A percentile compares a stretch with the other conserved stretches of the same genome.
phyloP scores from a whole-genome alignment of 345 rosid species.

The Erucastrum elatum region DNA sequence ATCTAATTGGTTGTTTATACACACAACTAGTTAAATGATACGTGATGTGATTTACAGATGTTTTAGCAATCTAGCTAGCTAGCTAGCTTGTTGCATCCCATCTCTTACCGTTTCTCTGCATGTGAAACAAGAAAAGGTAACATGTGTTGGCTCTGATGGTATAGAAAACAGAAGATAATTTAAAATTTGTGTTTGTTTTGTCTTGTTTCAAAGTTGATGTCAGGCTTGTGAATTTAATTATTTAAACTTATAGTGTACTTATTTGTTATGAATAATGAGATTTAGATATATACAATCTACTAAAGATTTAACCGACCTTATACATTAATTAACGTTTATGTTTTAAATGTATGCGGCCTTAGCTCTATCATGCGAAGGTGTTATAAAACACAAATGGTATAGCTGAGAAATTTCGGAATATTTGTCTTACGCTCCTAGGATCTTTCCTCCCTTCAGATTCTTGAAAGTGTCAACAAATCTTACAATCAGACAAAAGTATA shows the following conservation, averaged over 20 bases:
- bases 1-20: background rate
- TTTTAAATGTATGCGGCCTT: background rate
- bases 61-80: background rate
- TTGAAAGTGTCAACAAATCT: background rate
- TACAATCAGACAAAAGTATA: background rate
- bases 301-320: background rate
- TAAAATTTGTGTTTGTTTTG: background rate
- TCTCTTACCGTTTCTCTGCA: background rate
- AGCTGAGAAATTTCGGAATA: background rate
- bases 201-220: background rate
- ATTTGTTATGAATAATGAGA: background rate
- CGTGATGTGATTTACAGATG: background rate
- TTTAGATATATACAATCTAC: background rate
- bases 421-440: constrained; percentile 2
- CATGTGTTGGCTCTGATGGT: background rate
- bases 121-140: background rate
- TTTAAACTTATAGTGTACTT: background rate
- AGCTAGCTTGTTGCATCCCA: background rate
- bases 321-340: background rate
- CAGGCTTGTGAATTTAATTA: background rate
- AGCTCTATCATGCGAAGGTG: constrained; percentile 1
- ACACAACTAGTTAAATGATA: background rate
- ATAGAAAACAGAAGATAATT: background rate
- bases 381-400: background rate
- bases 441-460: constrained; percentile 3